These are phyloP conservation scores for Beauveria scarabaeidicola DNA, from an alignment of 2,329 filamentous ascomycete genomes.

Conservation along the genomic window DNA sequence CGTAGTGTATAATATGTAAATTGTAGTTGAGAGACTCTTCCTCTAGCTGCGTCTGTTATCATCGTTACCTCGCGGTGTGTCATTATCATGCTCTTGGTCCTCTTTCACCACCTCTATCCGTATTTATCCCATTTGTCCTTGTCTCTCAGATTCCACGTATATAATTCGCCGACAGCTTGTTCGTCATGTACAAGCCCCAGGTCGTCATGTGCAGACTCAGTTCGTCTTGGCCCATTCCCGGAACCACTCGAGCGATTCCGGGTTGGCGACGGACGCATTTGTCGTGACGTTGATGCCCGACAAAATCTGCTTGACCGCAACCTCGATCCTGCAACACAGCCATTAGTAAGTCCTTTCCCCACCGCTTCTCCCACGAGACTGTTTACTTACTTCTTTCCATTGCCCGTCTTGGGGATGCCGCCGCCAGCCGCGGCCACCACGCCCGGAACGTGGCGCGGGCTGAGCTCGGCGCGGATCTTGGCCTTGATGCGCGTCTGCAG, in stretches of 20 bases:
- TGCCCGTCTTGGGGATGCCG: constrained; percentile 84
- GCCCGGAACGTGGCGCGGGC: constrained; percentile 79
- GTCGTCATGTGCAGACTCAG: constrained; percentile 12
- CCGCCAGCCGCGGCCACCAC: constrained; percentile 69
- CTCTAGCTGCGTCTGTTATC: background rate
- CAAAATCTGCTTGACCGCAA: constrained; percentile 91
- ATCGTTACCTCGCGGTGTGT: background rate
- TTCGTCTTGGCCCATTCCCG: constrained; percentile 60
- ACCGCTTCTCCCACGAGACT: background rate
- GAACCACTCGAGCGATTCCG: constrained; percentile 84
- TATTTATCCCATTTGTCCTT: no score
- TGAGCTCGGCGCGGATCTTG: constrained; percentile 68
- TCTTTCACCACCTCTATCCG: background rate
- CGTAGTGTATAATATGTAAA: background rate
- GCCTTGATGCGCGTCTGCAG: constrained; percentile 56
- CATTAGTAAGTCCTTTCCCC: constrained; percentile 12
- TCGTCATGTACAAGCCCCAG: background rate
- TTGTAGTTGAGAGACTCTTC: background rate
- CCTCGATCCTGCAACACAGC: constrained; percentile 59
- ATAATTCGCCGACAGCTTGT: no score
- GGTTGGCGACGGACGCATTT: constrained; percentile 88
- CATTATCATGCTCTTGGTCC: background rate
- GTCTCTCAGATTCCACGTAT: no score
- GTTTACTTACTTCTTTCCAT: constrained; percentile 78
- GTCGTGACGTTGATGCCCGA: constrained; percentile 82